Evolutionary conservation across 176 grass and related monocot species (phyloP).

Genomic region (Oryza meridionalis): DNA sequence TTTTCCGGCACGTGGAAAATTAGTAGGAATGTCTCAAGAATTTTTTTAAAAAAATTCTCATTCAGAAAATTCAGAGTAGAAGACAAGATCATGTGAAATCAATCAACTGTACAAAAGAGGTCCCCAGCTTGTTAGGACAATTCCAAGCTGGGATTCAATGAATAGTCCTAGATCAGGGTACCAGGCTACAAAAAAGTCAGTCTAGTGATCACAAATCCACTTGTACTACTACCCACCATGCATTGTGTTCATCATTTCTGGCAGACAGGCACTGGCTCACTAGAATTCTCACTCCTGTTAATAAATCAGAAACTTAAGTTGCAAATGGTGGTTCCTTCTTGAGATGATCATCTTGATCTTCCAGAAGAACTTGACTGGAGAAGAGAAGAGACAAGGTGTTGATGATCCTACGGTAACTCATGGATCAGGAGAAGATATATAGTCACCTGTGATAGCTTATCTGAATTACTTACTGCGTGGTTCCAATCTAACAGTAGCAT

Average conservation of each 20-base stretch:
- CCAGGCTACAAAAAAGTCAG: not conserved
- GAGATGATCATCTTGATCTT: not conserved
- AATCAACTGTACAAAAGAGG: not conserved
- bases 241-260: not conserved
- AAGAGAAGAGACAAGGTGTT: not conserved
- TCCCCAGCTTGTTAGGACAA: not conserved
- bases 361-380: not conserved
- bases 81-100: not conserved
- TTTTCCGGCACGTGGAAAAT: not conserved
- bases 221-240: not conserved
- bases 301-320: not conserved
- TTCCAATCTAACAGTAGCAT: not conserved
- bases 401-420: not conserved
- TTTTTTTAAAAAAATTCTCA: not conserved
- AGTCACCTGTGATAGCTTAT: not conserved
- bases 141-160: not conserved
- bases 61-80: not conserved
- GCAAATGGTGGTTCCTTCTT: not conserved
- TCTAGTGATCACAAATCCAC: not conserved
- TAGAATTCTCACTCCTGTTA: not conserved
- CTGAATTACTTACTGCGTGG: not conserved
- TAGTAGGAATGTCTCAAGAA: not conserved
- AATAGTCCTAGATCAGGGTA: slow-evolving; percentile 1
- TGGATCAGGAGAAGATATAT: not conserved
- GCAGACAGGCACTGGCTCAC: not conserved